phyloP scores from a whole-genome alignment of 2,329 filamentous ascomycete species.

The Akanthomyces dipterigenus region DNA sequence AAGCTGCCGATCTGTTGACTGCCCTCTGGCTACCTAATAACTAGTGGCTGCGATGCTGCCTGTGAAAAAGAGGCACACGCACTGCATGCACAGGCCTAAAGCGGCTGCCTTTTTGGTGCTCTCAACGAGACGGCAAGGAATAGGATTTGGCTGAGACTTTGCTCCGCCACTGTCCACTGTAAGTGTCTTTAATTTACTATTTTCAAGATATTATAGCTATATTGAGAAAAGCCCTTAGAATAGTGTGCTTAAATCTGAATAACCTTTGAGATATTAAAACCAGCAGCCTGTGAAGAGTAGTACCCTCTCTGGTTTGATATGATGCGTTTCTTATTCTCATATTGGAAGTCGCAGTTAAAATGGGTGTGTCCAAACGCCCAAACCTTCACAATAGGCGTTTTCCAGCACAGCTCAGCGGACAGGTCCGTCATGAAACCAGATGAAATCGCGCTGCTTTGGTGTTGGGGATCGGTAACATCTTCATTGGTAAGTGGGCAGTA shows the following conservation, averaged over 20 bases:
- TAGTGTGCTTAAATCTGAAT: not conserved
- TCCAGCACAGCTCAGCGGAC: slow-evolving; percentile 30
- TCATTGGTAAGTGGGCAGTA: slow-evolving; percentile 24
- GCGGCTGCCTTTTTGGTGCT: no score
- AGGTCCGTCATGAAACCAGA: slow-evolving; percentile 37
- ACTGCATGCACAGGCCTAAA: no score
- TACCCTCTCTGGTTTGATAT: slow-evolving; percentile 31
- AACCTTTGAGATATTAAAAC: not conserved
- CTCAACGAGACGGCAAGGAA: no score
- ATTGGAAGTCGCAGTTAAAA: slow-evolving; percentile 34
- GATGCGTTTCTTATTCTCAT: slow-evolving; percentile 17
- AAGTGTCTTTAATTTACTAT: not conserved
- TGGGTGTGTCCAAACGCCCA: slow-evolving; percentile 46
- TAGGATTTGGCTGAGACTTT: no score
- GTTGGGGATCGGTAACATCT: slow-evolving; percentile 23
- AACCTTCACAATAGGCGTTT: slow-evolving; percentile 26
- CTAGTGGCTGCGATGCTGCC: no score
- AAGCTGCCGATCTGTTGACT: not conserved
- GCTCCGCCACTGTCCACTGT: no score
- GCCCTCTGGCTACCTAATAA: no score
- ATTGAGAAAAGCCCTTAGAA: not conserved
- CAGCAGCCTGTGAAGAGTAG: slow-evolving; percentile 2
- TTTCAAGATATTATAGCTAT: not conserved
- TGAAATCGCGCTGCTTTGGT: slow-evolving; percentile 18
- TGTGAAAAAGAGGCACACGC: no score